These are phyloP conservation scores for Pelargonium australe DNA, from an alignment of 441 rosid species.

Conservation along the genomic window DNA sequence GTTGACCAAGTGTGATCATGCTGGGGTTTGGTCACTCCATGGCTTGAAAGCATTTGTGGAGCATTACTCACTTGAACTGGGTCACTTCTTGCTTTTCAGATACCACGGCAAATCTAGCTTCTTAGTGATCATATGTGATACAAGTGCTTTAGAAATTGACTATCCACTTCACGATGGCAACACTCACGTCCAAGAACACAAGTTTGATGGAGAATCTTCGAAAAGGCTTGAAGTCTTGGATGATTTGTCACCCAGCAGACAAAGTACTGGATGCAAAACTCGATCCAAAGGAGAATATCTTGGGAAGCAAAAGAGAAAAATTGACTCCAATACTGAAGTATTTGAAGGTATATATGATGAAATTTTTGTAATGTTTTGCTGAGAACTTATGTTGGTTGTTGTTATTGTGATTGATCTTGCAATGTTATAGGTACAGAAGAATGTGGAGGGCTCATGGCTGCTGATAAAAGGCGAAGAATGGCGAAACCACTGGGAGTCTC, in stretches of 20 bases:
- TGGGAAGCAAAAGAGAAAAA: background rate
- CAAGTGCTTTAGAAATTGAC: slow-evolving; percentile 8
- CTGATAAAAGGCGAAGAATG: too few species aligned
- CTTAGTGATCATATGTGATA: background rate
- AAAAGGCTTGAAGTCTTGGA: too few species aligned
- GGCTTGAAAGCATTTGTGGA: slow-evolving; percentile 3
- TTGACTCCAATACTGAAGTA: background rate
- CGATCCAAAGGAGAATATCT: background rate
- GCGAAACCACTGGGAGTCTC: background rate
- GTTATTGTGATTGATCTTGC: background rate
- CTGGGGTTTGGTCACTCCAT: slow-evolving; percentile 8
- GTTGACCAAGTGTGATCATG: background rate
- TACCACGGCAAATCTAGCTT: background rate
- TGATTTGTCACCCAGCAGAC: too few species aligned
- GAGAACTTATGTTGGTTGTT: background rate
- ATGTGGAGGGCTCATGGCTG: background rate
- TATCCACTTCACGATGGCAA: background rate
- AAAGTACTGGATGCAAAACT: background rate
- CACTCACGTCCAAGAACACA: too few species aligned
- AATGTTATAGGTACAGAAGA: background rate
- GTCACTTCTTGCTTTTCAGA: slow-evolving; percentile 8
- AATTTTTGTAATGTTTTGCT: background rate
- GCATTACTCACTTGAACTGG: slow-evolving; percentile 4
- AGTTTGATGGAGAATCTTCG: too few species aligned
- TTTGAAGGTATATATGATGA: background rate